phyloP scores from a whole-genome alignment of 2,329 filamentous ascomycete species.

The Fonsecaea pedrosoi region DNA sequence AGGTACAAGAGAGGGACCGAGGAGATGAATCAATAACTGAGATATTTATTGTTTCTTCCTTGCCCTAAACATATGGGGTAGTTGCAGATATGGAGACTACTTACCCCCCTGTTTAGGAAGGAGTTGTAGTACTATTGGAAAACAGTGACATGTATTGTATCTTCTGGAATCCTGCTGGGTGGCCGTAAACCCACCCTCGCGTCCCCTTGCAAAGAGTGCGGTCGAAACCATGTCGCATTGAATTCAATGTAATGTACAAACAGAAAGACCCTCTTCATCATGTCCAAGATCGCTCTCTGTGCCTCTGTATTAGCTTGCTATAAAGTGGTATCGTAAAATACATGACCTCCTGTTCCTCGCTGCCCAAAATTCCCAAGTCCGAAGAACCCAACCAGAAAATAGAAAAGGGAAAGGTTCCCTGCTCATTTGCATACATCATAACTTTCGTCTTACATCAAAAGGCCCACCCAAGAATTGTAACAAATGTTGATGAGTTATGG shows the following conservation, averaged over 20 bases:
- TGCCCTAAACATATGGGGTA: neutral
- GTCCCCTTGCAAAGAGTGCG: too few species aligned
- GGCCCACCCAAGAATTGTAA: neutral
- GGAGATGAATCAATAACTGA: too few species aligned
- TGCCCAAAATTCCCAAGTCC: neutral
- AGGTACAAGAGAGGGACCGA: too few species aligned
- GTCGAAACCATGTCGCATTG: neutral
- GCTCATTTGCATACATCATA: neutral
- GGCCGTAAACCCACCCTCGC: too few species aligned
- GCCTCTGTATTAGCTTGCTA: slow-evolving; percentile 6
- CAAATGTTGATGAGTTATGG: neutral
- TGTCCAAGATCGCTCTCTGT: neutral
- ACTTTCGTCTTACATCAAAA: neutral
- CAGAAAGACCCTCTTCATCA: neutral
- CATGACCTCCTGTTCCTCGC: slow-evolving; percentile 7
- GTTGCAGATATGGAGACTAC: neutral
- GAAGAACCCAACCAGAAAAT: neutral
- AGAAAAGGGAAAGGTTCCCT: neutral
- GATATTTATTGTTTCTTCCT: too few species aligned
- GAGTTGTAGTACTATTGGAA: too few species aligned
- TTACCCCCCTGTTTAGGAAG: neutral
- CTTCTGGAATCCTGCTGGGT: neutral
- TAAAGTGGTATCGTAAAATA: slow-evolving; percentile 6
- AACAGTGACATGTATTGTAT: too few species aligned
- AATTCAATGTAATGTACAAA: neutral